Evolutionary conservation across 179 eudicot species (phyloP).

Genomic region (Silene vulgaris): DNA sequence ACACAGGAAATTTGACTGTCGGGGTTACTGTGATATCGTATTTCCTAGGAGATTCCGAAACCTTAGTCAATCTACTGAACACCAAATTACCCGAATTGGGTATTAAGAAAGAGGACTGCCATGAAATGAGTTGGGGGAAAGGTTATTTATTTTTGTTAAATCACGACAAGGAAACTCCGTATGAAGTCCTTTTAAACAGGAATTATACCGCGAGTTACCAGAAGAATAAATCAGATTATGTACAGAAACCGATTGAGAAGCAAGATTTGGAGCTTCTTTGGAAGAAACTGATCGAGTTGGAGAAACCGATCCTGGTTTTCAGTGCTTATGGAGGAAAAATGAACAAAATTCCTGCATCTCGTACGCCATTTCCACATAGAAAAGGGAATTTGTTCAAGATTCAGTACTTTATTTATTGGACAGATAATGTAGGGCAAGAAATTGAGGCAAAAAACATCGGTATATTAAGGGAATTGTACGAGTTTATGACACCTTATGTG

Average conservation of each 20-base stretch:
- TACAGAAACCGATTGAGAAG: constrained; percentile 14
- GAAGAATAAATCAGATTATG: constrained; percentile 27
- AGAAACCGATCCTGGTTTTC: constrained; percentile 21
- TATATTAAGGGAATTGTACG: constrained; percentile 12
- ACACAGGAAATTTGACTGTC: constrained; percentile 8
- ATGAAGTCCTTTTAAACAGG: constrained; percentile 14
- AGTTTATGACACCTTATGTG: constrained; percentile 26
- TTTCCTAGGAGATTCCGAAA: constrained; percentile 23
- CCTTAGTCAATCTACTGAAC: constrained; percentile 13
- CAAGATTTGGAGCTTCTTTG: constrained; percentile 18
- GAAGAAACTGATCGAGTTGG: constrained; percentile 19
- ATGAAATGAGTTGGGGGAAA: constrained; percentile 24
- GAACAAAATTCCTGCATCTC: constrained; percentile 10
- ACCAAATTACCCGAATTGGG: constrained; percentile 22
- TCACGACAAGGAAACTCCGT: not conserved
- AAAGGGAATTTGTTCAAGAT: constrained; percentile 24
- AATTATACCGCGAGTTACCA: constrained; percentile 14
- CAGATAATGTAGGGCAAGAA: constrained; percentile 14
- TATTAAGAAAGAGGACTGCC: constrained; percentile 21
- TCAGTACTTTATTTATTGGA: constrained; percentile 24
- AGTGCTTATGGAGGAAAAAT: constrained; percentile 26
- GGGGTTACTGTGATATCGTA: constrained; percentile 13
- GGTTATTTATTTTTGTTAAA: constrained; percentile 17
- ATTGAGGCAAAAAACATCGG: constrained; percentile 6
- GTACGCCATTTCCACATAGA: constrained; percentile 25